Conservation (phyloP, 495 filamentous ascomycete species). For the Aspergillus bertholletiae region DNA sequence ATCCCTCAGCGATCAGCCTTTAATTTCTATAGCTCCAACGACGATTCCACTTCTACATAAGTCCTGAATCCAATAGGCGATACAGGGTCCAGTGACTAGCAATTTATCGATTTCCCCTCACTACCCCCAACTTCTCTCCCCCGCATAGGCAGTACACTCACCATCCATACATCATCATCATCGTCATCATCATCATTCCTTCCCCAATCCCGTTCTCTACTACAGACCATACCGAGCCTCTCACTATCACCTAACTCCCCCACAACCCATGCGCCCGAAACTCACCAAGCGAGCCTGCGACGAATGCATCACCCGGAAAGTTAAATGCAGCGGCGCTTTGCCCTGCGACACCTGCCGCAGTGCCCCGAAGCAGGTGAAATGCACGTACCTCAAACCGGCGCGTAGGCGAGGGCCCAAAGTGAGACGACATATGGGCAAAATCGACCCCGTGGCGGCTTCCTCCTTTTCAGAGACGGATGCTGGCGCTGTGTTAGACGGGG, state of each 20-base stretch:
- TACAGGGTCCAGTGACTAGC: too few species aligned
- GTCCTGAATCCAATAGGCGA: too few species aligned
- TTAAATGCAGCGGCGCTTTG: slow-evolving; percentile 30
- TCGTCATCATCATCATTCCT: neutral
- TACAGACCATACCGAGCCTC: neutral
- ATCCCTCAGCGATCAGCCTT: too few species aligned
- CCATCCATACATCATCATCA: neutral
- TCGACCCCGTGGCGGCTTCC: neutral
- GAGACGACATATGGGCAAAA: slow-evolving; percentile 6
- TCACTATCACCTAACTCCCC: neutral
- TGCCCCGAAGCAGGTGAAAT: slow-evolving; percentile 16
- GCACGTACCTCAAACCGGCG: slow-evolving; percentile 29
- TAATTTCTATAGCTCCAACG: too few species aligned
- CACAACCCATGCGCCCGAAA: slow-evolving; percentile 14
- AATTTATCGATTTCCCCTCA: too few species aligned
- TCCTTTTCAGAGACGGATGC: neutral
- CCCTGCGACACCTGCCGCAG: slow-evolving; percentile 27
- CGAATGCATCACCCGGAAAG: slow-evolving; percentile 29
- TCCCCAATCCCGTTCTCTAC: neutral
- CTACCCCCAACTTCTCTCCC: too few species aligned
- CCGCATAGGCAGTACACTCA: too few species aligned
- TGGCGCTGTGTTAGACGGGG: neutral
- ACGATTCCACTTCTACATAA: too few species aligned
- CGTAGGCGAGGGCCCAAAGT: slow-evolving; percentile 29
- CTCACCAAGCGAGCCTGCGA: slow-evolving; percentile 31